Conservation (phyloP, 2,329 filamentous ascomycete species). For the Cordyceps fumosorosea region DNA sequence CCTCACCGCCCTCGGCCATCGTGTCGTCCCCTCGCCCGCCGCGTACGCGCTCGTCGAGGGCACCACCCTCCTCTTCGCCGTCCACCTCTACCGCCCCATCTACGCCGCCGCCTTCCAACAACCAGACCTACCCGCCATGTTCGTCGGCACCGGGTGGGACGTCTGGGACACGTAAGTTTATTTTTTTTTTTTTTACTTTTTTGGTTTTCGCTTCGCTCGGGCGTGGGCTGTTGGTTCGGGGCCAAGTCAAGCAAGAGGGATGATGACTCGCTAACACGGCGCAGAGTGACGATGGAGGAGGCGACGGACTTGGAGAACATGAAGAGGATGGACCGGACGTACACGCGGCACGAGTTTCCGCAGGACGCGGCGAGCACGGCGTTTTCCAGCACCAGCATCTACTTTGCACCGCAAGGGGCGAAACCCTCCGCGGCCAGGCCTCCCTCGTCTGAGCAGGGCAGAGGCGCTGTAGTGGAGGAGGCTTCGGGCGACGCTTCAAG, state of each 20-base stretch:
- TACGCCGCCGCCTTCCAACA: slow-evolving; percentile 45
- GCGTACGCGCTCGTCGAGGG: slow-evolving; percentile 45
- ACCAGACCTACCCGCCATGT: slow-evolving; percentile 41
- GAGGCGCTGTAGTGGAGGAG: background rate
- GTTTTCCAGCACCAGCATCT: slow-evolving; percentile 36
- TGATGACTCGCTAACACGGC: too few species aligned
- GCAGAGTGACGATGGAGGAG: slow-evolving; percentile 2
- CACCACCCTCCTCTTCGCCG: slow-evolving; percentile 51
- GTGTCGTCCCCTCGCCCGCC: slow-evolving; percentile 42
- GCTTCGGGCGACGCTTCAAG: background rate
- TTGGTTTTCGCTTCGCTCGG: background rate
- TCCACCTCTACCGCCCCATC: slow-evolving; percentile 51
- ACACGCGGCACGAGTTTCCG: slow-evolving; percentile 29
- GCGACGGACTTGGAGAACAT: slow-evolving; percentile 25
- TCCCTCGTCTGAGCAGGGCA: background rate
- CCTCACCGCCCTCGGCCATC: slow-evolving; percentile 47
- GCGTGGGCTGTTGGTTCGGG: background rate
- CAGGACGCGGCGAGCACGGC: slow-evolving; percentile 28
- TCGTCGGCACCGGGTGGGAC: slow-evolving; percentile 50
- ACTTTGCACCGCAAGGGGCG: slow-evolving; percentile 24
- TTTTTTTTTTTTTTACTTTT: background rate
- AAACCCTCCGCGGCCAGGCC: background rate
- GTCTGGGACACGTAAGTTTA: slow-evolving; percentile 43
- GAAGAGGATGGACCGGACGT: slow-evolving; percentile 26
- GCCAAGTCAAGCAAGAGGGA: too few species aligned